Conservation (phyloP, 163 green algal species). For the Chlamydomonas reinhardtii region DNA sequence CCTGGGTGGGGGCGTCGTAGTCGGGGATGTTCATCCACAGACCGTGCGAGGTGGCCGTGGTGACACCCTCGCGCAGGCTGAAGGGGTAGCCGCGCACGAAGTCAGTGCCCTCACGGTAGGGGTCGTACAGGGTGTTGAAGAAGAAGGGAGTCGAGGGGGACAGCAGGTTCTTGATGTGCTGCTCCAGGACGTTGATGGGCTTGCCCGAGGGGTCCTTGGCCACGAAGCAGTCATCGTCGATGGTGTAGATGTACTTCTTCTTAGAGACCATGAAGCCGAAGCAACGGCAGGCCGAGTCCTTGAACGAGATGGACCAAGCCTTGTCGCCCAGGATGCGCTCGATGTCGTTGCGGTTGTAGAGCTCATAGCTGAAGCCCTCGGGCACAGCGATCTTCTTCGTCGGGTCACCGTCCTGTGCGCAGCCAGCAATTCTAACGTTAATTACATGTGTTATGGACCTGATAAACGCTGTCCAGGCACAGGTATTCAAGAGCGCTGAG, state of each 20-base stretch:
- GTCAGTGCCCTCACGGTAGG: constrained; percentile 88
- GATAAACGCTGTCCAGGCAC: too few species aligned
- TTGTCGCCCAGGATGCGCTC: constrained; percentile 94
- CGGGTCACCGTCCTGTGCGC: constrained; percentile 80
- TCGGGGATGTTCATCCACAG: constrained; percentile 99
- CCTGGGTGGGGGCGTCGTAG: constrained; percentile 93
- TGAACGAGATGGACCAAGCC: constrained; percentile 96
- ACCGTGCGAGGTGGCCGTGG: constrained; percentile 95
- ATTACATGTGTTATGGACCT: too few species aligned
- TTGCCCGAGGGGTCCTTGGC: constrained; percentile 90
- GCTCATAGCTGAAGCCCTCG: constrained; percentile 92
- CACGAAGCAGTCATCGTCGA: constrained; percentile 98
- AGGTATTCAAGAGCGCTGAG: too few species aligned
- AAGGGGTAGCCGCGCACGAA: constrained; percentile 98
- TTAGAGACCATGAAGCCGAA: constrained; percentile 94
- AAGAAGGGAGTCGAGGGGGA: constrained; percentile 95
- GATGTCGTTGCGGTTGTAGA: constrained; percentile 97
- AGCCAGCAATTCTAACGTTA: too few species aligned
- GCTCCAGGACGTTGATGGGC: constrained; percentile 95
- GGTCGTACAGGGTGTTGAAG: constrained; percentile 99
- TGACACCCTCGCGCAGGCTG: constrained; percentile 89
- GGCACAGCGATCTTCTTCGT: constrained; percentile 81
- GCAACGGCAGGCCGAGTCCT: constrained; percentile 93
- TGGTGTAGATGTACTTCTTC: constrained; percentile 97
- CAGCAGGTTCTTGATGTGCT: constrained; percentile 97